These are phyloP conservation scores for Tulasnella sp. DNA, from an alignment of 768 basidiomycete species.

Conservation along the genomic window DNA sequence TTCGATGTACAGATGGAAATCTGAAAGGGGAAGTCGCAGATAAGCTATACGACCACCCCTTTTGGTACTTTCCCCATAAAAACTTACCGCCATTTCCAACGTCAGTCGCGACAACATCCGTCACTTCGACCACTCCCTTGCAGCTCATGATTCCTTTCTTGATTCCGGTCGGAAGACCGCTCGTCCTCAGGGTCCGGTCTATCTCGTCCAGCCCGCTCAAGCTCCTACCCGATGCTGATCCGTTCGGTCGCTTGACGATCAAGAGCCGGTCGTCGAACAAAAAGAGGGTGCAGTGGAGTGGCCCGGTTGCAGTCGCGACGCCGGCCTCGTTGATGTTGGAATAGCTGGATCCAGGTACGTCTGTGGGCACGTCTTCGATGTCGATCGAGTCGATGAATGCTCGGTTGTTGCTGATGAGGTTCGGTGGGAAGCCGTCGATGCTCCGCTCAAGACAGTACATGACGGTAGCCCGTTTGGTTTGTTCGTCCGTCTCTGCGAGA, in stretches of 20 bases:
- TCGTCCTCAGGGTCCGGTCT: constrained; percentile 55
- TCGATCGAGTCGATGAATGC: constrained; percentile 90
- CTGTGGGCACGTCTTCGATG: constrained; percentile 62
- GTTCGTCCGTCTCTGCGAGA: constrained; percentile 83
- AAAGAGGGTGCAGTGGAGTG: constrained; percentile 81
- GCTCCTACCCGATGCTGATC: constrained; percentile 67
- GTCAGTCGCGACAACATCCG: constrained; percentile 76
- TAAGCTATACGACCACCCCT: constrained; percentile 25
- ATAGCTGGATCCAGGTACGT: constrained; percentile 30
- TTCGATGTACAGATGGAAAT: constrained; percentile 82
- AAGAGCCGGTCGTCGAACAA: constrained; percentile 93
- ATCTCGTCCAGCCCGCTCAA: constrained; percentile 74
- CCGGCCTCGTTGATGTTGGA: constrained; percentile 45
- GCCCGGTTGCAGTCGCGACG: constrained; percentile 42
- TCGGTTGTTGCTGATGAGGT: constrained; percentile 82
- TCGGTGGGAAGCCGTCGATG: constrained; percentile 87
- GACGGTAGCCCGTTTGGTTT: constrained; percentile 82
- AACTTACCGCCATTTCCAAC: constrained; percentile 71
- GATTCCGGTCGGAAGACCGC: constrained; percentile 57
- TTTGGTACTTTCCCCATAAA: constrained; percentile 9
- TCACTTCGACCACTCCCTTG: constrained; percentile 79
- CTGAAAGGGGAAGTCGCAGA: constrained; percentile 40
- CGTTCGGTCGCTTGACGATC: constrained; percentile 79
- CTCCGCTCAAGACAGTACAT: constrained; percentile 80
- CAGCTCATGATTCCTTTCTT: constrained; percentile 81